Base-by-base conservation (phyloP, 2,329 filamentous ascomycete species). In the Celoporthe dispersa region DNA sequence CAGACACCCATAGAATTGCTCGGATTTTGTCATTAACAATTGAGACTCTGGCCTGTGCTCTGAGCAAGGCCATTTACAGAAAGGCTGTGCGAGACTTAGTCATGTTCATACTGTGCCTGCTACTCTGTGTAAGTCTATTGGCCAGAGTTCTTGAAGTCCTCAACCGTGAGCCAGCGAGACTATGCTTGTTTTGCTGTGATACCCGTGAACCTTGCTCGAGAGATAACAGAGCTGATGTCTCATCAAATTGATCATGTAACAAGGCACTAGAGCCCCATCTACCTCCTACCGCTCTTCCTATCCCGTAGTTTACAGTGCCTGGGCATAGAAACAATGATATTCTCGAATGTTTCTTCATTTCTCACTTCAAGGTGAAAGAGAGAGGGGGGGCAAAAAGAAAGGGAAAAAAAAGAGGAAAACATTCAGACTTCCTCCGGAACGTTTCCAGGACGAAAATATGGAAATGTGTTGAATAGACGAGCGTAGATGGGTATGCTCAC, bases 111-210 rank as follows among this genome's bases (percentile, higher is more conserved):
- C 63, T 31, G 63, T 65, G 35, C 9, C 22, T 19, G 31, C 1
- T n/a, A 3, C 41, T 11, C 33, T 33, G 48, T 65, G 48, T 65
- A 65, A 65, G 63, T 65, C 63, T 55, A 65, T 65, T 65, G 63
- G 63, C 6, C 48, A 65, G 48, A 63, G 60, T 37, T 12, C 16
- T 6, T 4, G 22, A 25, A 31, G 25, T 14, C 12, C 25, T 57
- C 22, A 25, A 39, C 16, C 11, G 12, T 12, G n/a, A 25, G 12
- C 39, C 25, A 31, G 28, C 53, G 14, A 57, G 14, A 2, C 28
- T 57, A 57, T 19, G 11, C 37, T 39, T 39, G 6, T 39, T 39
- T 39, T 39, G 6, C 37, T 39, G 37, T 39, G 37, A 39, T 39
- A 2, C 37, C 11, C n/a, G n/a, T n/a, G n/a, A n/a, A n/a, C n/a